Base-by-base conservation (phyloP, 2,329 filamentous ascomycete genomes). In the Corynespora cassiicola region DNA sequence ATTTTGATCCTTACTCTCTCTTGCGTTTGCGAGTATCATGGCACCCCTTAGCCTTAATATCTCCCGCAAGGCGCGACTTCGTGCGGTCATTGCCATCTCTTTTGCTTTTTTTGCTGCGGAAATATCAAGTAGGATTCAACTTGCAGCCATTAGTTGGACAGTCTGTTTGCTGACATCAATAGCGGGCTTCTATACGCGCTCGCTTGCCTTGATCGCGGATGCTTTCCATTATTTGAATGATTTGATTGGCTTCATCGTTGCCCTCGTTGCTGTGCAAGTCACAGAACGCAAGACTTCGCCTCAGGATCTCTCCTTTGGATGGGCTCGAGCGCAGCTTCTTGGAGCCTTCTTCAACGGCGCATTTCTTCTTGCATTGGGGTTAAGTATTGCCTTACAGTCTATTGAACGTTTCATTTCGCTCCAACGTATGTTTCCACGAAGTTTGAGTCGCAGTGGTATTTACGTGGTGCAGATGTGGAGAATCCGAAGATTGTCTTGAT, bases 331-430 rank as follows among this genome's bases (percentile, higher is more conserved):
- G 11, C 79, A 81, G n/a, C 65, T 90, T 1, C 73, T 91, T 0
- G 87, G 87, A 5, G 85, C 86, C 15, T 91, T 91, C 65, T 91
- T 90, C 75, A 91, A 91, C 55, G 87, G 87, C 10, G 82, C 85
- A 1, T 87, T 91, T 42, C 75, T 91, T 1, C 66, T 90, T 11
- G 86, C 85, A 1, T 71, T 91, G 2, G 85, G 85, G 1, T 66
- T 90, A 22, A 88, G 85, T 62, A 87, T 90, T 32, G 77, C 86
- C 21, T 69, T 90, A 3, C 87, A 90, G 58, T 84, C 86, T 0
- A 76, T 90, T 33, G 85, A 90, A 65, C 75, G 86, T 22, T 88
- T 88, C 55, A 73, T 85, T 14, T 70, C 76, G 3, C 58, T 85
- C 3, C 63, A 80, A 45, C 66, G 79, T 81, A 57, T 45, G 74